Percentiles rank a stretch among this genome's conserved stretches.
phyloP scores from a whole-genome alignment of 2,329 filamentous ascomycete genomes.

The Ophiostoma sp. region DNA sequence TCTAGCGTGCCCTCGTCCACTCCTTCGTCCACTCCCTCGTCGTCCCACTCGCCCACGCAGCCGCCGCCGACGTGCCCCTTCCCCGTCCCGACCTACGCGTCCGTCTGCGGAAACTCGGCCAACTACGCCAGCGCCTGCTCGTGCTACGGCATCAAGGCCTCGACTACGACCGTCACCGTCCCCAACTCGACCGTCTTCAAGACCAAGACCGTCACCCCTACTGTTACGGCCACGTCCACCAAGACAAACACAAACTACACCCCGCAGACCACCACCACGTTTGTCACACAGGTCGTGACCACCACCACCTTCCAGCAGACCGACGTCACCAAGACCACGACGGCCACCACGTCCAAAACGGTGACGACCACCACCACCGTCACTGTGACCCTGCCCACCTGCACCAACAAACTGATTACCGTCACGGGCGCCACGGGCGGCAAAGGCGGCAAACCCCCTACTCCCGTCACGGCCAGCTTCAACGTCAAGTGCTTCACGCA shows the following conservation, averaged over 20 bases:
- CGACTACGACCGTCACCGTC: conserved; percentile 5
- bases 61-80: not conserved
- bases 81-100: conserved; percentile 31
- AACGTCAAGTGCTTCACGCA: conserved; percentile 17
- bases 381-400: not conserved
- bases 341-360: not conserved
- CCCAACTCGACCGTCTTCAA: conserved; percentile 11
- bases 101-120: conserved; percentile 30
- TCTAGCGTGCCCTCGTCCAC: not conserved
- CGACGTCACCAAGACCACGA: not conserved
- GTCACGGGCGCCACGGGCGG: not conserved
- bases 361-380: not conserved
- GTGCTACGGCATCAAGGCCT: conserved; percentile 33
- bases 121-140: conserved; percentile 36
- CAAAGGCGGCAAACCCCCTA: not conserved
- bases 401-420: conserved; percentile 13
- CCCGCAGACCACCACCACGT: not conserved
- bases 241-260: not conserved
- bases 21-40: not conserved
- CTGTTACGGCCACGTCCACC: conserved; percentile 8
- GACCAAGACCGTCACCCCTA: conserved; percentile 7
- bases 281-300: not conserved
- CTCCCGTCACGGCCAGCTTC: not conserved
- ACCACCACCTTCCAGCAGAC: not conserved
- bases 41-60: not conserved